Conservation (phyloP, 495 filamentous ascomycete species). For the Clavariopsis aquatica region DNA sequence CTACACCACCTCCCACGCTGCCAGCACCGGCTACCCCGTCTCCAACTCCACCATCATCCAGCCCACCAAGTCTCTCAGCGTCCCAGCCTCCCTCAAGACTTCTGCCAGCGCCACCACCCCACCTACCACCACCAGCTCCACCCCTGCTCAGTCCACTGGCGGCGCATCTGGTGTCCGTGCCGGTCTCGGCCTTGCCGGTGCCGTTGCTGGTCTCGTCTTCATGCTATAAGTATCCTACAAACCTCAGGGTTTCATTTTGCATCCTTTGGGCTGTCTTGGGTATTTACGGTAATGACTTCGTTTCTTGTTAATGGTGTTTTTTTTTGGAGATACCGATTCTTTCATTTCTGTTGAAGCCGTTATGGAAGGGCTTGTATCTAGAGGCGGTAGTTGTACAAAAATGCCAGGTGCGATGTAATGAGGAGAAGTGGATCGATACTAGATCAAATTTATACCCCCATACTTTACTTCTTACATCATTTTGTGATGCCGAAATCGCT, state of each 20-base stretch:
- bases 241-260: slow-evolving; percentile 1
- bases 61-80: slow-evolving; percentile 39
- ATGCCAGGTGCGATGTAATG: slow-evolving; percentile 7
- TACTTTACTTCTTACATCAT: too few relatives aligned
- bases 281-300: slow-evolving; percentile 18
- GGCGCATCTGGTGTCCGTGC: slow-evolving; percentile 46
- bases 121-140: slow-evolving; percentile 8
- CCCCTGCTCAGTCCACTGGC: slow-evolving; percentile 40
- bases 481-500: too few relatives aligned
- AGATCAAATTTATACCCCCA: slow-evolving; percentile 3
- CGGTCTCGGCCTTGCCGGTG: slow-evolving; percentile 51
- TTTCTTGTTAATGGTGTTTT: slow-evolving; percentile 1
- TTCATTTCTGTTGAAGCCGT: background rate
- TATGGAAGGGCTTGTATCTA: background rate
- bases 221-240: slow-evolving; percentile 29
- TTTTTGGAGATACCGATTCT: background rate
- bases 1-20: slow-evolving; percentile 18
- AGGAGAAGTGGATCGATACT: background rate
- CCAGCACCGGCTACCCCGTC: slow-evolving; percentile 23
- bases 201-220: slow-evolving; percentile 46
- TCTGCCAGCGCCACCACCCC: slow-evolving; percentile 25
- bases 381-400: background rate
- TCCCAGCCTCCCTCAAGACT: slow-evolving; percentile 39
- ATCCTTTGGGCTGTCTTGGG: slow-evolving; percentile 4
- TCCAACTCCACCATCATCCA: slow-evolving; percentile 36